Evolutionary conservation across 306 rosid species (phyloP).

Genomic region (Malus domestica): ASM211411v1 NC_041791.1:2360501-2361000

Average conservation of each 20-base stretch:
- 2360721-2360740: slow-evolving; percentile 52
- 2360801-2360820: slow-evolving; percentile 46
- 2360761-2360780: slow-evolving; percentile 56
- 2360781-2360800: slow-evolving; percentile 53
- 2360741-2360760: slow-evolving; percentile 71
- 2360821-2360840: slow-evolving; percentile 30
- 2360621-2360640: background rate
- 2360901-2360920: slow-evolving; percentile 46
- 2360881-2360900: slow-evolving; percentile 59
- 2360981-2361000: slow-evolving; percentile 60
- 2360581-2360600: too few relatives aligned
- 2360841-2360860: slow-evolving; percentile 21
- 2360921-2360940: slow-evolving; percentile 62
- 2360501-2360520: background rate
- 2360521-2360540: too few relatives aligned
- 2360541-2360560: too few relatives aligned
- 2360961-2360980: slow-evolving; percentile 40
- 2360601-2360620: background rate
- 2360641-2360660: background rate
- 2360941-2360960: slow-evolving; percentile 84
- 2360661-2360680: background rate
- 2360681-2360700: slow-evolving; percentile 22
- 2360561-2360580: background rate
- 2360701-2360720: slow-evolving; percentile 41
- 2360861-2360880: slow-evolving; percentile 36